Conservation (phyloP, 257 asterid genomes). For the Osmanthus fragrans region DNA sequence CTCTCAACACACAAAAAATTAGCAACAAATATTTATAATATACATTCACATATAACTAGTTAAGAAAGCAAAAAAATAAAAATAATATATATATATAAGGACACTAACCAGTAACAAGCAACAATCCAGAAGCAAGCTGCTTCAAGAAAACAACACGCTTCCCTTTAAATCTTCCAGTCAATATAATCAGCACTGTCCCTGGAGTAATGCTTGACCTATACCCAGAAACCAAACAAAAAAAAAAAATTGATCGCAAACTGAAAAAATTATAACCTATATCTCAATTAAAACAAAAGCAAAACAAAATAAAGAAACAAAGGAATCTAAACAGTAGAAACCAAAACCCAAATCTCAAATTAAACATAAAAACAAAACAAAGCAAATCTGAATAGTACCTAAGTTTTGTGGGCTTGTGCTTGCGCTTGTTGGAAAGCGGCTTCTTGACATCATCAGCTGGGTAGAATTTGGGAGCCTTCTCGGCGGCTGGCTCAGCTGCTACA, state of each 20-base stretch:
- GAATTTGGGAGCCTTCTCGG: conserved; percentile 47
- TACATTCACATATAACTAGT: not conserved
- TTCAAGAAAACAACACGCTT: conserved; percentile 56
- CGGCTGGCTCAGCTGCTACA: conserved; percentile 25
- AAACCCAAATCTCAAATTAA: not conserved
- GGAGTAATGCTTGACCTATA: conserved; percentile 46
- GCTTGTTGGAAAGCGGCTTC: conserved; percentile 57
- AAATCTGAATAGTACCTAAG: conserved; percentile 39
- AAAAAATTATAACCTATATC: not conserved
- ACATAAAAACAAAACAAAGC: not conserved
- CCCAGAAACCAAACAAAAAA: not conserved
- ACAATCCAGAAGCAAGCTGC: conserved; percentile 59
- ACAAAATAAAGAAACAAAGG: too few relatives aligned
- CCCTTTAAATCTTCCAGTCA: conserved; percentile 57
- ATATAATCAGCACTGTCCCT: conserved; percentile 45
- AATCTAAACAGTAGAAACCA: not conserved
- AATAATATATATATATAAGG: not conserved
- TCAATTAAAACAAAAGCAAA: not conserved
- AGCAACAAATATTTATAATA: not conserved
- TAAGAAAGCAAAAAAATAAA: not conserved
- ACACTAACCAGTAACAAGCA: conserved; percentile 47
- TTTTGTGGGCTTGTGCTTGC: conserved; percentile 55
- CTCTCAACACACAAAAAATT: not conserved
- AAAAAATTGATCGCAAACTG: not conserved
- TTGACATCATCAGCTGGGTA: conserved; percentile 68